Conservation (phyloP, 2,329 filamentous ascomycete species). For the Escovopsis sp. region DNA sequence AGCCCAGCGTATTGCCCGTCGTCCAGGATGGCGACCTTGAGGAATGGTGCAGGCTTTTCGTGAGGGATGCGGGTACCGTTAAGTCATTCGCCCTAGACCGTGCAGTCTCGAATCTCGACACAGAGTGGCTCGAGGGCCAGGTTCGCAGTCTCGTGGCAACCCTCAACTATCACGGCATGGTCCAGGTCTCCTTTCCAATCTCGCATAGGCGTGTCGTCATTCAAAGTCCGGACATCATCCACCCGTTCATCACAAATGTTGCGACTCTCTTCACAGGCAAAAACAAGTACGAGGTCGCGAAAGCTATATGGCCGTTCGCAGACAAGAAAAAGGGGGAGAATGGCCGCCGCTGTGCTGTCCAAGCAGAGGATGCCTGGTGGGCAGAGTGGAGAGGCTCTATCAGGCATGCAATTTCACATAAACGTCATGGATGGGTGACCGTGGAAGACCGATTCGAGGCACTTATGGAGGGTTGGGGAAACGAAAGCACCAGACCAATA, state of each 20-base stretch:
- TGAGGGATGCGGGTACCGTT: constrained; percentile 29
- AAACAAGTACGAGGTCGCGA: constrained; percentile 40
- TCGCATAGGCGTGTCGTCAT: constrained; percentile 35
- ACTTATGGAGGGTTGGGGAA: constrained; percentile 34
- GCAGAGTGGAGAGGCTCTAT: constrained; percentile 20
- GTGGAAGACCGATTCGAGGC: constrained; percentile 39
- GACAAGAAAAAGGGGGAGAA: constrained; percentile 29
- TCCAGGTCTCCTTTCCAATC: constrained; percentile 34
- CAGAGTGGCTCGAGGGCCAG: constrained; percentile 39
- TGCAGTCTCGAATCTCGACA: constrained; percentile 39
- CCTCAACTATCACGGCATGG: constrained; percentile 34
- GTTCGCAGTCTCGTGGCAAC: constrained; percentile 35
- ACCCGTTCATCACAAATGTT: constrained; percentile 39
- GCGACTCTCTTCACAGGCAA: constrained; percentile 36
- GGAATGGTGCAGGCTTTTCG: constrained; percentile 33
- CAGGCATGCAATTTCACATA: constrained; percentile 29
- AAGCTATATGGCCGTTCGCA: constrained; percentile 43
- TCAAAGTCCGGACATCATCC: constrained; percentile 36
- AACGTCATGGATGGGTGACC: constrained; percentile 29
- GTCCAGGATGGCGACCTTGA: constrained; percentile 29
- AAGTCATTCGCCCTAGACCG: constrained; percentile 38
- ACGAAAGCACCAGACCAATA: constrained; percentile 16
- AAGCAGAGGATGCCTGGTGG: constrained; percentile 44
- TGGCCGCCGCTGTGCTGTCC: constrained; percentile 33
- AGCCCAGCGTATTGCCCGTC: constrained; percentile 28